Base-by-base conservation (phyloP, 306 rosid genomes). In the Astragalus membranaceus region DNA sequence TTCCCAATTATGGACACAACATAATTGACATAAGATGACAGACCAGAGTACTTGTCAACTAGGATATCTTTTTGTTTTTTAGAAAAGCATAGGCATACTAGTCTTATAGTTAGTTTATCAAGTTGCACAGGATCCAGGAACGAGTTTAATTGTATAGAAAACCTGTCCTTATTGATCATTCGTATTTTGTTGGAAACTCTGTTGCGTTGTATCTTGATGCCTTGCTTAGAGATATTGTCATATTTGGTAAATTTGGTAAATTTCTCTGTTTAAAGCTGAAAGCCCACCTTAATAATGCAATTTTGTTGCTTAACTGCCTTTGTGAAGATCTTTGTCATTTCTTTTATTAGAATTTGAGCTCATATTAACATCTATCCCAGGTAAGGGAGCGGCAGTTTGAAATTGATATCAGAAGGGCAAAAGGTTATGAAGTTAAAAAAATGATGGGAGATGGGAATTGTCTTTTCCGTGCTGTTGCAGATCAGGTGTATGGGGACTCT, bases 391-490 rank as follows among this genome's bases (percentile, higher is more conserved):
- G 87, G 14, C 92, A 89, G 66, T 92, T 92, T 70, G 98, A 92
- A 81, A 80, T 88, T 76, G 96, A 89, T 59, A 81, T 92, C 61
- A 78, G 91, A 85, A 88, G 95, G 43, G 81, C 79, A 37, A 89
- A 88, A 69, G 92, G 96, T 69, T 86, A 76, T 15, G 96, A 92
- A 84, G 90, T 92, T 4, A 92, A 85, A 86, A 86, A 76, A 70
- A 92, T 92, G 98, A 61, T 78, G 82, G 89, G 64, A 85, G 98
- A 92, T 83, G 98, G 98, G 41, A 92, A 92, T 79, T 92, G 98
- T 74, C 98, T 92, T 72, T 92, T 92, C 75, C 96, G 95, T 71
- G 96, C 96, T 36, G 87, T 89, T 78, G 95, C 89, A 39, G 96
- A 92, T 78, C 98, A 88, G 82, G 98, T 92, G 64, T 92, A 92